Conservation (phyloP, 2,329 filamentous ascomycete genomes). For the Trichoderma brevicompactum region DNA sequence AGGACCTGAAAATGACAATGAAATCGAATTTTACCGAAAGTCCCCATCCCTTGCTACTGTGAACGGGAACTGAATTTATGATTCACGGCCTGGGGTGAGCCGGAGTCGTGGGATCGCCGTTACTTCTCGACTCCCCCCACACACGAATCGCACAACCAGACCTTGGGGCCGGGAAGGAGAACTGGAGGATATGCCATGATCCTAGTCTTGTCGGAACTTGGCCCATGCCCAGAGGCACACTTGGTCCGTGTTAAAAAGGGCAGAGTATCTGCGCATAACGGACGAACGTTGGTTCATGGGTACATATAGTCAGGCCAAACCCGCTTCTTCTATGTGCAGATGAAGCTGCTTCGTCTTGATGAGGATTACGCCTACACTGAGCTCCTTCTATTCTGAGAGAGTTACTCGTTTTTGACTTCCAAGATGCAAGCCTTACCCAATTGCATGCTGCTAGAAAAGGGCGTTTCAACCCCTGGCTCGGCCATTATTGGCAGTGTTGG, state of each 20-base stretch:
- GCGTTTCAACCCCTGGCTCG: not conserved
- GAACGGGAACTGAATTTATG: not conserved
- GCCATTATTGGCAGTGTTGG: not conserved
- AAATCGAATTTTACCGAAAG: not conserved
- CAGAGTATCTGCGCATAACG: not conserved
- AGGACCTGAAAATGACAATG: not conserved
- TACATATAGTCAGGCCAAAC: constrained; percentile 13
- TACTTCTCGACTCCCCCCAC: constrained; percentile 9
- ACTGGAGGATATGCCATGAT: not conserved
- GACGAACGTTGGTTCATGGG: not conserved
- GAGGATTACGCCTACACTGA: too few relatives aligned
- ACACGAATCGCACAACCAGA: not conserved
- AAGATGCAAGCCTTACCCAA: not conserved
- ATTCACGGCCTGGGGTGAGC: not conserved
- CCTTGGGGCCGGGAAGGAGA: not conserved
- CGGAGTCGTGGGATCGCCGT: not conserved
- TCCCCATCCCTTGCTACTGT: not conserved
- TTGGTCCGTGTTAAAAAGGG: not conserved
- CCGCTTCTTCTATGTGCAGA: not conserved
- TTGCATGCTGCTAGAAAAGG: constrained; percentile 9
- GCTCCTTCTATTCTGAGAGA: not conserved
- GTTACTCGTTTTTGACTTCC: not conserved
- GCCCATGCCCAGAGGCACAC: not conserved
- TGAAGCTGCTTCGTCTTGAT: not conserved
- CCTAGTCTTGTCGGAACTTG: not conserved